A percentile compares a stretch with the other conserved stretches of the same genome.
These are phyloP conservation scores for Apiotrichum brassicae DNA, from an alignment of 1,284 basidiomycete genomes.

Conservation along the genomic window DNA sequence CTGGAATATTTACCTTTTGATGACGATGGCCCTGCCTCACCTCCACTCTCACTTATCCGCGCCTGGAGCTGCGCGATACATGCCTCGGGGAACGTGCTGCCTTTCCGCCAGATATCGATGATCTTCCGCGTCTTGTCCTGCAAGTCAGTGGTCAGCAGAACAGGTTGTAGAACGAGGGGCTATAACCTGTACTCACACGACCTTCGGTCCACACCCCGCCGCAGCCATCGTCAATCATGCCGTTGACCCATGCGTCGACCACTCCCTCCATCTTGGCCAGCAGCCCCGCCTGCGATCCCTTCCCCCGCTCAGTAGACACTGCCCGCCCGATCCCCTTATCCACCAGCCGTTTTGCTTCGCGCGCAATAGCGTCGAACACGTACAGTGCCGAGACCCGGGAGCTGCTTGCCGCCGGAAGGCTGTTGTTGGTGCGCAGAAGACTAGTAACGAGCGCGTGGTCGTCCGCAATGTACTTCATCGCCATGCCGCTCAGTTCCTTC, in stretches of 20 bases:
- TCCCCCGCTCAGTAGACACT: constrained; percentile 57
- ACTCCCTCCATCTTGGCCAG: constrained; percentile 78
- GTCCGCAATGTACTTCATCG: constrained; percentile 66
- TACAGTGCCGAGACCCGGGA: constrained; percentile 78
- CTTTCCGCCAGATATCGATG: constrained; percentile 88
- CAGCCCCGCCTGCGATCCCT: constrained; percentile 60
- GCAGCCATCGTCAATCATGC: constrained; percentile 57
- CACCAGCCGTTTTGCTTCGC: constrained; percentile 65
- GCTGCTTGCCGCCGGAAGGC: constrained; percentile 52
- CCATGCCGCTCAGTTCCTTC: constrained; percentile 62
- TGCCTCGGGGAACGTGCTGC: constrained; percentile 69
- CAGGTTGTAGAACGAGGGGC: too few relatives aligned
- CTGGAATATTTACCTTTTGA: constrained; percentile 16
- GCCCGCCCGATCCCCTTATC: constrained; percentile 61
- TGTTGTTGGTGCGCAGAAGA: constrained; percentile 76
- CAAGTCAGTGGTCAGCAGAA: constrained; percentile 28
- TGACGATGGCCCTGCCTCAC: background rate
- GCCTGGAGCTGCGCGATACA: constrained; percentile 26
- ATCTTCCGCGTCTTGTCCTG: constrained; percentile 94
- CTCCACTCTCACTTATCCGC: constrained; percentile 1
- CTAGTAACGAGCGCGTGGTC: constrained; percentile 78
- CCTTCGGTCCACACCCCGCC: constrained; percentile 57
- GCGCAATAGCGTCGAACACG: constrained; percentile 78
- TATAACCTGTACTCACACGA: constrained; percentile 70
- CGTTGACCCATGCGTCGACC: constrained; percentile 72